Base-by-base conservation (phyloP, 2,329 filamentous ascomycete species). In the Clonostachys byssicola region DNA sequence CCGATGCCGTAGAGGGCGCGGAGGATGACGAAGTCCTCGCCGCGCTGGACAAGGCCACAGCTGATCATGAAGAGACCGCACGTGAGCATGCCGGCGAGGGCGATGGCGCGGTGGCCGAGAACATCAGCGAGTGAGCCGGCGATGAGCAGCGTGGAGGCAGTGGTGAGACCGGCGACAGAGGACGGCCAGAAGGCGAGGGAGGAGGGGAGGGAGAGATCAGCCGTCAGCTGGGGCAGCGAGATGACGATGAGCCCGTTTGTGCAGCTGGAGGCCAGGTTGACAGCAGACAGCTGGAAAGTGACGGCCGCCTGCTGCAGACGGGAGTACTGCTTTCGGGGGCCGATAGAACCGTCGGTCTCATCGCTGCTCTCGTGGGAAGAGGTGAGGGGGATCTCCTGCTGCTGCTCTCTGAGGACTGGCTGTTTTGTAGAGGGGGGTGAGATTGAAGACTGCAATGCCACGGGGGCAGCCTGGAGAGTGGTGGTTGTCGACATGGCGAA, bases 1-100 rank as follows among this genome's bases (percentile, higher is more conserved):
- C 58, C 64, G 30, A 72, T 54, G n/a, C 70, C 70, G 48, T 71
- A 66, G 5, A 72, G 39, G 5, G 65, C 68, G 6, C 70, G 58
- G 48, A 71, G 53, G n/a, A 54, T 59, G 17, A 72, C 61, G 8
- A 72, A 54, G 42, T 71, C 56, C 14, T 55, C 54, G 2, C 64
- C 64, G 0, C 50, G 58, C 12, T 52, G 55, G 6, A 59, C 48
- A 10, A 64, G 53, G 7, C 63, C 67, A 20, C 54, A 55, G 5
- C 57, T 66, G 14, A 71, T 47, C 44, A 64, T 61, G 33, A 65
- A 56, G 0, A 52, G 52, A 1, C 59, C 61, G 17, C 54, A 56
- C 16, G 60, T 34, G 7, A 69, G 53, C 42, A 56, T 60, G 2
- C 69, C 70, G 4, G 57, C 46, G 8, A 71, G 49, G 40, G 65